phyloP scores from a whole-genome alignment of 345 rosid genomes.

The Garcia nutans region DNA sequence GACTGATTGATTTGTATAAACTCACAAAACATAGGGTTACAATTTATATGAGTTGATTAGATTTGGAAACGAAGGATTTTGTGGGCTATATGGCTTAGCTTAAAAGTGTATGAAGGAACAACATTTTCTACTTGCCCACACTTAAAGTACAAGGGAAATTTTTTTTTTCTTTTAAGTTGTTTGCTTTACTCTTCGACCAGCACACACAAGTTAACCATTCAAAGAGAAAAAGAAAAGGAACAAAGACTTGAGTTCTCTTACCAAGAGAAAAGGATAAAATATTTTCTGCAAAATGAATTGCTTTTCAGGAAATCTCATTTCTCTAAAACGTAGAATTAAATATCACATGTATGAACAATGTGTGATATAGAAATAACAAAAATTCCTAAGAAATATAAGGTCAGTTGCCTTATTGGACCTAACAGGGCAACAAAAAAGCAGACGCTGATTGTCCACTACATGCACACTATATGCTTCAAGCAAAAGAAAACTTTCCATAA shows the following conservation, averaged over 20 bases:
- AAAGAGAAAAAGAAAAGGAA: constrained; percentile 13
- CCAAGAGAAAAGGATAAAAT: constrained; percentile 19
- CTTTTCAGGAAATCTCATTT: constrained; percentile 1
- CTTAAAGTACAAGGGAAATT: constrained; percentile 86
- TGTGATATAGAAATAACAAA: constrained; percentile 5
- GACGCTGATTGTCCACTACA: constrained; percentile 25
- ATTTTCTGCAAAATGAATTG: constrained; percentile 12
- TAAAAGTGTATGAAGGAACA: constrained; percentile 77
- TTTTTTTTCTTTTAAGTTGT: constrained; percentile 35
- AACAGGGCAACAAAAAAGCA: constrained; percentile 31
- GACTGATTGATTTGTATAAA: constrained; percentile 46
- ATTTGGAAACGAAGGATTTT: constrained; percentile 45
- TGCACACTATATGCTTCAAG: constrained; percentile 43
- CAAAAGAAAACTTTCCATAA: constrained; percentile 32
- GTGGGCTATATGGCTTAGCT: constrained; percentile 70
- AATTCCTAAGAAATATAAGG: constrained; percentile 17
- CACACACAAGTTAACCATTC: constrained; percentile 38
- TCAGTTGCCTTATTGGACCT: constrained; percentile 41
- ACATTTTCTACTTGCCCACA: constrained; percentile 55
- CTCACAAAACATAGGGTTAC: constrained; percentile 33
- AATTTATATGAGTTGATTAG: constrained; percentile 57
- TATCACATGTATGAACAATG: constrained; percentile 13
- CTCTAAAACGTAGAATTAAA: constrained; percentile 10
- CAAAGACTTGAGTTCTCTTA: constrained; percentile 10
- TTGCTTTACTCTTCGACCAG: constrained; percentile 91